Conservation (phyloP, 805 yeast species). For the Yarrowia yakushimensis region DNA sequence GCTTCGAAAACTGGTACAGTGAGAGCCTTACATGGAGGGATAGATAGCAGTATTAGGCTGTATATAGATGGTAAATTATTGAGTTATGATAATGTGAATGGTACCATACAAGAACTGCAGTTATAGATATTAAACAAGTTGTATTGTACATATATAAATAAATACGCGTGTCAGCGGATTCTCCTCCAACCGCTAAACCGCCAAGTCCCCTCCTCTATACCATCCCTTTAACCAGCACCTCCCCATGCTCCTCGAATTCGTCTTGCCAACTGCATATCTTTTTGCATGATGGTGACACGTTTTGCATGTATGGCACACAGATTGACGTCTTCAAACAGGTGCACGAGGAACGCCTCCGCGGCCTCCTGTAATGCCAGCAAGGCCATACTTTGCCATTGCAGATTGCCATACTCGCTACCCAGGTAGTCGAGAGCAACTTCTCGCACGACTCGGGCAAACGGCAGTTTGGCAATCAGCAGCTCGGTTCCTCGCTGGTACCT, state of each 20-base stretch:
- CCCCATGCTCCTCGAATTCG: constrained; percentile 74
- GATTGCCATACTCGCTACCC: constrained; percentile 51
- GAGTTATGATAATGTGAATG: background rate
- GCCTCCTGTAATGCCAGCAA: constrained; percentile 98
- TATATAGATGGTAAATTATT: constrained; percentile 19
- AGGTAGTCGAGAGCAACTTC: constrained; percentile 66
- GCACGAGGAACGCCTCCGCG: constrained; percentile 95
- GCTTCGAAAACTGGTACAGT: background rate
- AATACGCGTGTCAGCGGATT: background rate
- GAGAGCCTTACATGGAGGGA: background rate
- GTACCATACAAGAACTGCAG: background rate
- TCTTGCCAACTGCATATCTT: constrained; percentile 96
- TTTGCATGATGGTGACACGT: constrained; percentile 98
- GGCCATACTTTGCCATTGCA: constrained; percentile 96
- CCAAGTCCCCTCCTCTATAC: background rate
- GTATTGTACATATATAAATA: constrained; percentile 18
- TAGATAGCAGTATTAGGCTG: constrained; percentile 17
- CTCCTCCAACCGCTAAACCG: background rate
- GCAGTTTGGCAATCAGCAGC: constrained; percentile 89
- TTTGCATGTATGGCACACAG: constrained; percentile 98
- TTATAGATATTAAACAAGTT: background rate
- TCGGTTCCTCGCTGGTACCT: constrained; percentile 97
- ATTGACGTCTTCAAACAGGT: constrained; percentile 95
- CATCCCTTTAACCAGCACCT: constrained; percentile 25
- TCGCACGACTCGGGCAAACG: constrained; percentile 95